phyloP scores from a whole-genome alignment of 306 rosid genomes.

The Purshia tridentata region DNA sequence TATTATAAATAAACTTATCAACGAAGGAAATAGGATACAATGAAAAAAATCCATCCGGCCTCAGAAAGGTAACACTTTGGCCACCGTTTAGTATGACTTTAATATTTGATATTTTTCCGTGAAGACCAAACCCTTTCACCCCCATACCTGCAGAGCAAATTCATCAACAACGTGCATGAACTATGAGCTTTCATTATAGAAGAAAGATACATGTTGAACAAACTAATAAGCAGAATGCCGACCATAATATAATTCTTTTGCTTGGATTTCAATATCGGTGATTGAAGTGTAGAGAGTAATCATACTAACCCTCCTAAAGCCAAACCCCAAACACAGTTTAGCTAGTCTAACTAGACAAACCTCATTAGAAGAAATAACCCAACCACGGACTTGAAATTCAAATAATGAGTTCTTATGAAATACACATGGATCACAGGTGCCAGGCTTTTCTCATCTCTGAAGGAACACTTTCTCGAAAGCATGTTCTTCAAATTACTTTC shows the following conservation, averaged over 20 bases:
- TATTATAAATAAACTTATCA: slow-evolving; percentile 20
- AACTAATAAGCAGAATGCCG: not conserved
- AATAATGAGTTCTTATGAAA: not conserved
- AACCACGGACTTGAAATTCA: not conserved
- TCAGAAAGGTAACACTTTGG: slow-evolving; percentile 79
- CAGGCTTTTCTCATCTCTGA: not conserved
- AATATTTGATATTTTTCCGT: slow-evolving; percentile 71
- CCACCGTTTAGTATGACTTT: slow-evolving; percentile 95
- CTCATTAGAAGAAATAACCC: not conserved
- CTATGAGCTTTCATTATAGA: slow-evolving; percentile 1
- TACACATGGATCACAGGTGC: not conserved
- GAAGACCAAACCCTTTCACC: slow-evolving; percentile 57
- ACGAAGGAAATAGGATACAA: slow-evolving; percentile 71
- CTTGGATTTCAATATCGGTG: not conserved
- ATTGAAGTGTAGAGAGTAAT: slow-evolving; percentile 2
- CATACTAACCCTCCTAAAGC: not conserved
- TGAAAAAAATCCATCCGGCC: slow-evolving; percentile 94
- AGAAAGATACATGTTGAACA: not conserved
- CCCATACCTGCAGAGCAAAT: slow-evolving; percentile 55
- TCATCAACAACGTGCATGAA: not conserved
- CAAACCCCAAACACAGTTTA: not conserved
- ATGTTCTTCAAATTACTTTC: no score
- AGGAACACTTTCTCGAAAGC: not conserved
- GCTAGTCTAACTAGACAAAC: not conserved
- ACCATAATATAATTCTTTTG: not conserved